Percentiles rank a stretch among this genome's conserved stretches.
Evolutionary conservation across 805 yeast species (phyloP).

Genomic region (Candida yuanshanica): DNA sequence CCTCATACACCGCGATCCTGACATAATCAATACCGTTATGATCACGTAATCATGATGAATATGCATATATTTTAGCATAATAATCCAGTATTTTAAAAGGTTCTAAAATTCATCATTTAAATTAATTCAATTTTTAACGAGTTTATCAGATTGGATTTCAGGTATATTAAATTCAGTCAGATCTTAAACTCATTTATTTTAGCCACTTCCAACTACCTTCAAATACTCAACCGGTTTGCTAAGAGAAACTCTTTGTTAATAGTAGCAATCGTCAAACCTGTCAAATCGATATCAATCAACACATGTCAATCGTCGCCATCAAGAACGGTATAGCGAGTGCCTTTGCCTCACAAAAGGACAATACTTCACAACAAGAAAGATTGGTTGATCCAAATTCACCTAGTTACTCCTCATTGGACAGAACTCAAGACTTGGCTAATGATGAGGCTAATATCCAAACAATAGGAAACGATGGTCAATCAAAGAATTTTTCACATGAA

Average conservation of each 20-base stretch:
- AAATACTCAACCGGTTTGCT: neutral
- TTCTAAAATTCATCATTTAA: too few relatives aligned
- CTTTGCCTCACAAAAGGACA: constrained; percentile 3
- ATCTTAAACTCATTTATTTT: neutral
- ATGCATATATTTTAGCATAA: too few relatives aligned
- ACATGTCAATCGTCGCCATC: constrained; percentile 22
- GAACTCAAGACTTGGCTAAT: constrained; percentile 10
- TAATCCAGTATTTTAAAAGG: too few relatives aligned
- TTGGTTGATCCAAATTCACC: constrained; percentile 11
- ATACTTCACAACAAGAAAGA: constrained; percentile 5
- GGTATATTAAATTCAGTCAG: too few relatives aligned
- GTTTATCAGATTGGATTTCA: too few relatives aligned
- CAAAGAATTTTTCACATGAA: constrained; percentile 4
- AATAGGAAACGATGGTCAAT: constrained; percentile 1
- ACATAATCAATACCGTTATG: neutral
- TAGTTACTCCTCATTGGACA: constrained; percentile 13
- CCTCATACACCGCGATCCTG: neutral
- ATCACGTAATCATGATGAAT: neutral
- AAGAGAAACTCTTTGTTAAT: neutral
- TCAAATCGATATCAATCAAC: neutral
- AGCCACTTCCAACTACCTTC: neutral
- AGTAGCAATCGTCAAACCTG: neutral
- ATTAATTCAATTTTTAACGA: too few relatives aligned
- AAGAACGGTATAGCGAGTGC: constrained; percentile 21
- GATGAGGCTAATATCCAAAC: constrained; percentile 5